These are phyloP conservation scores for Zea mays DNA, from an alignment of 176 grass and related monocot species.

Conservation along the genomic window DNA sequence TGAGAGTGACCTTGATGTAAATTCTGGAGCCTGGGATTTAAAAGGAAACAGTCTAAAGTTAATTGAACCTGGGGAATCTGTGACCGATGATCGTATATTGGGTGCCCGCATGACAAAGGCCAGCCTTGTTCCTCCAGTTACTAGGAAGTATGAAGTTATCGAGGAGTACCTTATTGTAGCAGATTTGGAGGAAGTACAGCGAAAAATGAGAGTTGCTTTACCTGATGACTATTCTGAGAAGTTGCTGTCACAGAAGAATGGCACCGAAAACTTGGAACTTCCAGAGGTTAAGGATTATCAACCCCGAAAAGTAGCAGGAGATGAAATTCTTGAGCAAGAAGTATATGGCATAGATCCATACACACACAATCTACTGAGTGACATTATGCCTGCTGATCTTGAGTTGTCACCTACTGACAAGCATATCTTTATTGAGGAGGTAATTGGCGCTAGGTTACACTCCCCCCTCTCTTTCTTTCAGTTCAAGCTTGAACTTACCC, in stretches of 20 bases:
- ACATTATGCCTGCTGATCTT: constrained; percentile 81
- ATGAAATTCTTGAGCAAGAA: constrained; percentile 97
- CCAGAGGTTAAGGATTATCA: constrained; percentile 98
- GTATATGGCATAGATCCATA: constrained; percentile 99
- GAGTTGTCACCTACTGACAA: constrained; percentile 63
- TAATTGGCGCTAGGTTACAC: constrained; percentile 38
- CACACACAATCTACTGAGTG: constrained; percentile 87
- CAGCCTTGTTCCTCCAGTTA: constrained; percentile 92
- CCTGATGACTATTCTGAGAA: constrained; percentile 94
- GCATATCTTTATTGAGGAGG: constrained; percentile 89
- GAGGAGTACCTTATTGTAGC: constrained; percentile 91
- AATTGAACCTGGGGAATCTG: constrained; percentile 57
- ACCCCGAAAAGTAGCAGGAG: constrained; percentile 66
- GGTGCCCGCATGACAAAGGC: constrained; percentile 98
- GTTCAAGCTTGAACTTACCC: constrained; percentile 30
- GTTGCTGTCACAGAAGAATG: constrained; percentile 76
- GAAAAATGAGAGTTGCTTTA: constrained; percentile 84
- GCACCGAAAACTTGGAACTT: constrained; percentile 81
- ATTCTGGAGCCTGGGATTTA: constrained; percentile 68
- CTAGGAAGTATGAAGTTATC: constrained; percentile 91
- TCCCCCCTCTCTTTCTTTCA: background rate
- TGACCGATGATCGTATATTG: constrained; percentile 76
- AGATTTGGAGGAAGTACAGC: constrained; percentile 79
- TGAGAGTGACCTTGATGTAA: constrained; percentile 73
- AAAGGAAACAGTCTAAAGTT: constrained; percentile 60